Evolutionary conservation across 306 rosid genomes (phyloP).

Genomic region (Castanea sativa): DNA sequence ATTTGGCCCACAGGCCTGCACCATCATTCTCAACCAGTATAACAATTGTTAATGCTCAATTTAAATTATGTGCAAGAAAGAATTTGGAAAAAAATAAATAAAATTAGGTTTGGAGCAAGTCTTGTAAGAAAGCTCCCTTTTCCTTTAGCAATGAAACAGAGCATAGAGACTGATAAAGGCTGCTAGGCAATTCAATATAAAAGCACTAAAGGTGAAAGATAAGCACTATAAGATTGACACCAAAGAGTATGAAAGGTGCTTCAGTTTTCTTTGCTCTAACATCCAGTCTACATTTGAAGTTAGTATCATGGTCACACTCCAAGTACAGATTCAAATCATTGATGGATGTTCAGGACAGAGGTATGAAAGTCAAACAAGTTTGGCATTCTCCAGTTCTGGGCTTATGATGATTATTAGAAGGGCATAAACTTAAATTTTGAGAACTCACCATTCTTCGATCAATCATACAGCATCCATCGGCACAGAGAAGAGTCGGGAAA

Average conservation of each 20-base stretch:
- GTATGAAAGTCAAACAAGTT: neutral
- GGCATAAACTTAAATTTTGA: slow-evolving; percentile 4
- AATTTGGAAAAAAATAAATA: neutral
- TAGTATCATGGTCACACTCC: neutral
- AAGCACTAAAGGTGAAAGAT: neutral
- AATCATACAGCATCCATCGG: slow-evolving; percentile 97
- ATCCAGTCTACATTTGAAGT: neutral
- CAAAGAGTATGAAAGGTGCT: neutral
- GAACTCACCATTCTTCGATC: slow-evolving; percentile 93
- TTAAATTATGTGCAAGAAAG: neutral
- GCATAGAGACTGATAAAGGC: neutral
- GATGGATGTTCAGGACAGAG: neutral
- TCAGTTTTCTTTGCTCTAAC: neutral
- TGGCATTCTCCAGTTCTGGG: slow-evolving; percentile 2
- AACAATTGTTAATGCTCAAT: neutral
- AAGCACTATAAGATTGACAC: neutral
- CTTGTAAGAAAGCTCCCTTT: neutral
- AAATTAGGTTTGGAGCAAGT: neutral
- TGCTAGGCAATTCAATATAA: neutral
- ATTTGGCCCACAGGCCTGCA: neutral
- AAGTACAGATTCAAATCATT: neutral
- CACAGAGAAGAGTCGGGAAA: slow-evolving; percentile 93
- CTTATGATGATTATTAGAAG: slow-evolving; percentile 6
- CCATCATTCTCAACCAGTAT: neutral
- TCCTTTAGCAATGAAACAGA: neutral